Evolutionary conservation across 75 land plant genomes (phyloP).

Genomic region (Sequoia sempervirens): DNA sequence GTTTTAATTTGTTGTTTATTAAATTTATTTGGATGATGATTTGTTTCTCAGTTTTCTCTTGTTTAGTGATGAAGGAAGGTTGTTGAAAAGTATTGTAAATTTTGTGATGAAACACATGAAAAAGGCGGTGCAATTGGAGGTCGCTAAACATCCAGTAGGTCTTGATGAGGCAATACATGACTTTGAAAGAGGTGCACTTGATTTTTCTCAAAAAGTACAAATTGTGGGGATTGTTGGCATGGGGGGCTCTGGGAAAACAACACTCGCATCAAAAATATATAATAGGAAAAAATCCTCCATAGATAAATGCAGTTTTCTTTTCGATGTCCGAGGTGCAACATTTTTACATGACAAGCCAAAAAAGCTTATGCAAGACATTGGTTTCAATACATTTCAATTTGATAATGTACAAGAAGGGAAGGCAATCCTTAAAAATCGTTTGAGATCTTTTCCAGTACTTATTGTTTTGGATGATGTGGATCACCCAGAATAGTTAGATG

Average conservation of each 20-base stretch:
- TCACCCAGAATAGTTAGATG: neutral
- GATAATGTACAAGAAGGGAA: neutral
- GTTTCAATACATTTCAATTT: neutral
- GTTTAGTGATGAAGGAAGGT: neutral
- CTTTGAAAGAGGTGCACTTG: neutral
- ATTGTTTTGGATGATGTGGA: neutral
- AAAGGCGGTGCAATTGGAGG: too few relatives aligned
- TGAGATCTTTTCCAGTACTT: neutral
- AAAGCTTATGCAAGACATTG: neutral
- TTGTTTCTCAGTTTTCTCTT: neutral
- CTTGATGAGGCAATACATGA: too few relatives aligned
- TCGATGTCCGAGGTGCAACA: neutral
- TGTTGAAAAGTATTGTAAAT: neutral
- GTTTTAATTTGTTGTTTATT: too few relatives aligned
- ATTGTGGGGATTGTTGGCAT: neutral
- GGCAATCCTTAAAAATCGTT: neutral
- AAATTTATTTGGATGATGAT: too few relatives aligned
- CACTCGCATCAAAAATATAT: neutral
- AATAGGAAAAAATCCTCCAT: neutral
- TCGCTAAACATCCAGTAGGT: too few relatives aligned
- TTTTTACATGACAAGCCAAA: neutral
- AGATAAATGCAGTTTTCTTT: neutral
- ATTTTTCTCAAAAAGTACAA: neutral
- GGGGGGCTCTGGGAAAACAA: too few relatives aligned
- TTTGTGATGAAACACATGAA: neutral